Conservation (phyloP, 1,284 basidiomycete species). For the Athelia psychrophila region DNA sequence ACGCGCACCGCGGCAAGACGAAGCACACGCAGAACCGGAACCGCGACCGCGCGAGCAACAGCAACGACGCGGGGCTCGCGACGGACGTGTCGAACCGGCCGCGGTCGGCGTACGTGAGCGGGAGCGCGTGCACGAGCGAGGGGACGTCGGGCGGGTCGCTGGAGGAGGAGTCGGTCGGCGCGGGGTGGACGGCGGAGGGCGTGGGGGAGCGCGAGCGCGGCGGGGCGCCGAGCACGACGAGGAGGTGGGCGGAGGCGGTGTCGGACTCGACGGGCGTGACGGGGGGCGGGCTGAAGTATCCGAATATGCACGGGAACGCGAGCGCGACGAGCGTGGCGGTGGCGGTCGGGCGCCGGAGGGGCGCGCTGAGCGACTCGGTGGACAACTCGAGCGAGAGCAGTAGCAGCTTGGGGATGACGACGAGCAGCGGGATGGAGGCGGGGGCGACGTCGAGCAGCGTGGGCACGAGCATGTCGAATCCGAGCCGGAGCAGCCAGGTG, state of each 20-base stretch:
- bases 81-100: slow-evolving; percentile 26
- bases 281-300: background rate
- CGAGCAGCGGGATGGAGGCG: slow-evolving; percentile 14
- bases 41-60: background rate
- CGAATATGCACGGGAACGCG: background rate
- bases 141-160: slow-evolving; percentile 27
- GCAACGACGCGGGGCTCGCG: slow-evolving; percentile 30
- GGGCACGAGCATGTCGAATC: too few relatives aligned
- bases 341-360: background rate
- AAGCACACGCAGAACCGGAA: too few relatives aligned
- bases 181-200: background rate
- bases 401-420: slow-evolving; percentile 8
- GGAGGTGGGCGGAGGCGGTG: slow-evolving; percentile 26
- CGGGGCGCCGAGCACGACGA: slow-evolving; percentile 29
- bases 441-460: slow-evolving; percentile 18
- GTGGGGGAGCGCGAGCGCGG: background rate
- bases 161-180: slow-evolving; percentile 22
- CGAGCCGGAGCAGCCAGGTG: slow-evolving; percentile 23
- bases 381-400: slow-evolving; percentile 17
- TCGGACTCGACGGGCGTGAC: slow-evolving; percentile 17
- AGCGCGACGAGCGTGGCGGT: too few relatives aligned
- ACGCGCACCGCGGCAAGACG: background rate
- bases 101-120: slow-evolving; percentile 1
- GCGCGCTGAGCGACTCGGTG: too few relatives aligned
- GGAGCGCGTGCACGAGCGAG: slow-evolving; percentile 6